phyloP scores from a whole-genome alignment of 345 rosid species.

The Aquilaria malaccensis region DNA sequence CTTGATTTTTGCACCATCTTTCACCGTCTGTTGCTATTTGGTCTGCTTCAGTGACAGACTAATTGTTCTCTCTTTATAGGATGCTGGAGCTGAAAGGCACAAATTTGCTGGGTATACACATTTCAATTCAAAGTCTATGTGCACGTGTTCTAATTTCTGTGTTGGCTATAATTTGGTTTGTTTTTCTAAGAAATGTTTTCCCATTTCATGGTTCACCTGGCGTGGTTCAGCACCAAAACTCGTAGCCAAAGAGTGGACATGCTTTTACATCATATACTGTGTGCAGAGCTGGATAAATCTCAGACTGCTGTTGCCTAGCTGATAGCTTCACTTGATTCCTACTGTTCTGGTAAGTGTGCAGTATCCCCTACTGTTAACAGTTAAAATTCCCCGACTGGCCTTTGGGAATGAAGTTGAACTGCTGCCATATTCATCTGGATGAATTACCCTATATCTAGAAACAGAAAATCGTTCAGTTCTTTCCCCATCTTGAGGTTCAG shows the following conservation, averaged over 20 bases:
- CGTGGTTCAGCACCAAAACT: constrained; percentile 58
- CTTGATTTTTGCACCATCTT: neutral
- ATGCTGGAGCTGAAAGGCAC: constrained; percentile 29
- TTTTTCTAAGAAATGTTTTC: neutral
- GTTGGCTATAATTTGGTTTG: too few relatives aligned
- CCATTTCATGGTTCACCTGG: constrained; percentile 8
- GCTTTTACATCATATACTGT: constrained; percentile 91
- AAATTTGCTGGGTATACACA: constrained; percentile 59
- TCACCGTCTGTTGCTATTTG: neutral
- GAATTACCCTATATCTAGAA: too few relatives aligned
- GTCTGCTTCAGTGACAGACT: neutral
- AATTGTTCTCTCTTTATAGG: constrained; percentile 29
- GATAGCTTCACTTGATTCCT: constrained; percentile 10
- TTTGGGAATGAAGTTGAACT: neutral
- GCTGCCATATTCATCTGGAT: too few relatives aligned
- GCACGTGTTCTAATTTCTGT: too few relatives aligned
- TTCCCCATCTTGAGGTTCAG: too few relatives aligned
- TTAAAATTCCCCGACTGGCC: neutral
- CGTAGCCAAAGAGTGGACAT: constrained; percentile 82
- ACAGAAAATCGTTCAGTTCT: too few relatives aligned
- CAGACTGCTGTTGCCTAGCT: constrained; percentile 19
- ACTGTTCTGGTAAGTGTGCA: constrained; percentile 10
- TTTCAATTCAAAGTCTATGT: too few relatives aligned
- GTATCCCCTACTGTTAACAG: neutral
- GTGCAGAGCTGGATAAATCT: constrained; percentile 43